Conservation (phyloP, 176 grass and related monocot genomes). For the Musa beccarii region DNA sequence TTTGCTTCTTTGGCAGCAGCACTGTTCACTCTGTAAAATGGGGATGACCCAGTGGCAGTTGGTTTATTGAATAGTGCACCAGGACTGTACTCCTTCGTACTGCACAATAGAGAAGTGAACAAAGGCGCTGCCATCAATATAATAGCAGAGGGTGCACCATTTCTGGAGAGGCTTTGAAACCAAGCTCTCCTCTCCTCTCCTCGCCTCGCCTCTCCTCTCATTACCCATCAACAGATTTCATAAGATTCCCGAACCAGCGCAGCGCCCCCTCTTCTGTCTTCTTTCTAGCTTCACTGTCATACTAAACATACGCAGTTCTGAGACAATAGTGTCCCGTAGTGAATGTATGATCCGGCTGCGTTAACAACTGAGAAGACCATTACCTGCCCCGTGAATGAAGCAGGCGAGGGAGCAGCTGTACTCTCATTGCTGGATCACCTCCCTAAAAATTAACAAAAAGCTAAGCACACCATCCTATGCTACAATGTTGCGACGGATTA, state of each 20-base stretch:
- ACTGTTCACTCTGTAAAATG: neutral
- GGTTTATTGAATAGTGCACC: constrained; percentile 2
- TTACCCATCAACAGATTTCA: neutral
- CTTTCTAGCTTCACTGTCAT: neutral
- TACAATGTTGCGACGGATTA: no score
- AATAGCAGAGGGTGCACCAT: neutral
- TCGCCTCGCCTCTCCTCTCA: no score
- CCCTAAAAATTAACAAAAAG: no score
- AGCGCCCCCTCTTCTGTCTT: neutral
- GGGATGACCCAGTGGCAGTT: neutral
- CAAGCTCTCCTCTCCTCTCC: neutral
- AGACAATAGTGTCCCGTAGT: neutral
- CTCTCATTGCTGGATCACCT: neutral
- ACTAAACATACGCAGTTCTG: neutral
- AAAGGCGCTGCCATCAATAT: neutral
- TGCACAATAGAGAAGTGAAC: neutral
- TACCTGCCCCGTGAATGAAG: neutral
- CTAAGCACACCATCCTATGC: no score
- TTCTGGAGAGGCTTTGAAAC: neutral
- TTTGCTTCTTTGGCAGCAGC: neutral
- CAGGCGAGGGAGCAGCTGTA: neutral
- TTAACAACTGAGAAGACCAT: neutral
- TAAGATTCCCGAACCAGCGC: neutral
- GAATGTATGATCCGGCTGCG: constrained; percentile 1
- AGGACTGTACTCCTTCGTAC: neutral